Evolutionary conservation across 2,329 filamentous ascomycete species (phyloP), one percentile per base, ranked within the genome.

Genomic region (Aspergillus novoparasiticus): DNA sequence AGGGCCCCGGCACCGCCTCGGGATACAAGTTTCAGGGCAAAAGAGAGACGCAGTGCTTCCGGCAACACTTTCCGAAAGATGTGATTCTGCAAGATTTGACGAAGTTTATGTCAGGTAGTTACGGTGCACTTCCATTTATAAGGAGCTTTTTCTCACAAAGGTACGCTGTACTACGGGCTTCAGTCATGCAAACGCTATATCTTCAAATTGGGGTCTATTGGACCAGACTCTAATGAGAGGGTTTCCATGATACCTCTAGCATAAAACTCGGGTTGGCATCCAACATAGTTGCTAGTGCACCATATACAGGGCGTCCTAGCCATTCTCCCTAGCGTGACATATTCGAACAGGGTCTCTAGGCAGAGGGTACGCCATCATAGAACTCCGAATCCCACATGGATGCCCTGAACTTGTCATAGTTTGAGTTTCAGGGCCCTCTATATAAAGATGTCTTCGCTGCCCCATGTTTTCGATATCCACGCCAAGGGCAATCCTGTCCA

Each of bases 11-110:
- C 36, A 69, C 68, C 59, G 60, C 67, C 36, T 66, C 65, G 30
- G 28, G 34, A 60, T 51, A 55, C 50, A 36, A 68, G 69, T 56
- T 74, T 75, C 67, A 66, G 70, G 48, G 60, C 73, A 9, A 81
- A 81, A 67, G 80, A 81, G 54, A 78, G 82, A 60, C 77, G 82
- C 68, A 84, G 81, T 72, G 82, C 82, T 19, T 83, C 81, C 56
- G 77, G 77, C 5, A 84, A 84, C 65, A 78, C 81, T 5, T 83
- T 84, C 72, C 75, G 81, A 59, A 75, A 70, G 58, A 81, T 83
- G 77, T 82, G 69, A 78, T 67, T 21, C 50, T 19, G 21, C 19
- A 30, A 14, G 34, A 32, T 57, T 39, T 19, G 32, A 39, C 14
- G 51, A 23, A n/a, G 45, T 46, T 23, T 46, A 41, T 50, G 57